Conservation (phyloP, 1,139 yeast species). For the Taiozyma sp. region DNA sequence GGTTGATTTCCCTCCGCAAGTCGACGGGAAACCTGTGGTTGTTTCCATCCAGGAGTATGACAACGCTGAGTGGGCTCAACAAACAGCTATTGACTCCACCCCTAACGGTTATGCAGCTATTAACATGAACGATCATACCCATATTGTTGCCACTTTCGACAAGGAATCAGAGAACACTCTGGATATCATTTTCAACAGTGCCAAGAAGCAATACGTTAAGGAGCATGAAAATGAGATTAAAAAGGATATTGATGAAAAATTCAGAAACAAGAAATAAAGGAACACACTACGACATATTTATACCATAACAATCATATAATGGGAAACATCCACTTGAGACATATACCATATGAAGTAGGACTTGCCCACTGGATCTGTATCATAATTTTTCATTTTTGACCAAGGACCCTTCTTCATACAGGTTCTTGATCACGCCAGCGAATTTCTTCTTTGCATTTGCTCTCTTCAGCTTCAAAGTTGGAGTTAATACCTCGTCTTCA, state of each 20-base stretch:
- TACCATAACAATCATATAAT: neutral
- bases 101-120: constrained; percentile 38
- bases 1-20: constrained; percentile 33
- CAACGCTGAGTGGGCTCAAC: constrained; percentile 46
- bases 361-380: neutral
- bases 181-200: constrained; percentile 43
- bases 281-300: neutral
- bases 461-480: constrained; percentile 50
- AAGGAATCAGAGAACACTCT: constrained; percentile 33
- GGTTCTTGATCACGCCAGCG: constrained; percentile 33
- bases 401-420: constrained; percentile 50
- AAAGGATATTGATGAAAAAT: constrained; percentile 1
- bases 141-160: constrained; percentile 40
- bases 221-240: constrained; percentile 3
- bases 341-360: neutral
- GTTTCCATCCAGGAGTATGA: constrained; percentile 44
- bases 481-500: constrained; percentile 46
- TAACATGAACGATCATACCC: constrained; percentile 40
- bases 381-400: constrained; percentile 20
- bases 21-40: constrained; percentile 45
- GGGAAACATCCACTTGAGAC: neutral
- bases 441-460: constrained; percentile 43
- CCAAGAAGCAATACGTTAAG: constrained; percentile 29
- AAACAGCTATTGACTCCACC: constrained; percentile 45
- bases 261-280: neutral